Conservation (phyloP, 345 rosid genomes). For the Citrus inodora region DNA sequence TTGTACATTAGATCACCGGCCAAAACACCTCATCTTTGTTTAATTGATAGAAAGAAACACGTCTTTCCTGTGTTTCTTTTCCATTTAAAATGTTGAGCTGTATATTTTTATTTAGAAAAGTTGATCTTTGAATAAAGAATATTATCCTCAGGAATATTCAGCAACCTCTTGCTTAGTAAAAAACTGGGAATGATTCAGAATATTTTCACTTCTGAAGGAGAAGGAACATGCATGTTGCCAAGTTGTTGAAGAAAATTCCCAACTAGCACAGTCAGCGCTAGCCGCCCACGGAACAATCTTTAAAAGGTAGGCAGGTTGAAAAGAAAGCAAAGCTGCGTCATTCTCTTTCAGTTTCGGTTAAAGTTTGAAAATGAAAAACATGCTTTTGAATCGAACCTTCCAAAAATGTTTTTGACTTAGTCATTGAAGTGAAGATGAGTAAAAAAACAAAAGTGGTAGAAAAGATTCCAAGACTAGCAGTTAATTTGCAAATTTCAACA, state of each 20-base stretch:
- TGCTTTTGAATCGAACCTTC: not conserved
- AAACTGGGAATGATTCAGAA: slow-evolving; percentile 5
- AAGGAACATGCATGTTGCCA: no score
- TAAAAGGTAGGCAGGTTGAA: slow-evolving; percentile 2
- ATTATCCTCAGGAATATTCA: slow-evolving; percentile 6
- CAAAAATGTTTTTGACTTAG: not conserved
- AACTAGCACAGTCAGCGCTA: not conserved
- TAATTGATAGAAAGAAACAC: not conserved
- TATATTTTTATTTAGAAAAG: not conserved
- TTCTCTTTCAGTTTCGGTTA: not conserved
- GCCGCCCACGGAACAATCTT: not conserved
- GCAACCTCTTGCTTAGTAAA: not conserved
- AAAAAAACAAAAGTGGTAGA: no score
- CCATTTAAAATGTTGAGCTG: not conserved
- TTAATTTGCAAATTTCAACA: no score
- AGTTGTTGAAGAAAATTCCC: not conserved
- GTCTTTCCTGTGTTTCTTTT: not conserved
- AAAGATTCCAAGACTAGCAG: no score
- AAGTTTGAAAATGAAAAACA: not conserved
- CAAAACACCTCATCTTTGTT: not conserved
- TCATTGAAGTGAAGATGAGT: not conserved
- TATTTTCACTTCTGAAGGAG: no score
- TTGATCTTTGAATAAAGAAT: not conserved
- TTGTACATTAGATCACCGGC: not conserved
- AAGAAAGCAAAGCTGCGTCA: no score